Conservation (phyloP, 225 moss, liverwort and hornwort genomes). For the Ulota crispa region DNA sequence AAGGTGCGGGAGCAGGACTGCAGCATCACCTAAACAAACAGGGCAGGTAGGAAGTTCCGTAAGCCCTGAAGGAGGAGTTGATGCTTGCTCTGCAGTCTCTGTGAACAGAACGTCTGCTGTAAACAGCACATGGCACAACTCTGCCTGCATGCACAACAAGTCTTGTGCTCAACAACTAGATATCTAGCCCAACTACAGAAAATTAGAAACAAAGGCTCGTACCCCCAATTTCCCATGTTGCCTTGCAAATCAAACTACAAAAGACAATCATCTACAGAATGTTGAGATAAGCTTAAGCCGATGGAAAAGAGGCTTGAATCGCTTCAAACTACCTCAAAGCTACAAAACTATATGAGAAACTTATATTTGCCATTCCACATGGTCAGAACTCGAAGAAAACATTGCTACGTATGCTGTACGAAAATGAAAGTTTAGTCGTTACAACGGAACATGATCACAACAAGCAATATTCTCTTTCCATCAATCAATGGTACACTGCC, state of each 20-base stretch:
- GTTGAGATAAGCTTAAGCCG: not conserved
- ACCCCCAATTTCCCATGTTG: not conserved
- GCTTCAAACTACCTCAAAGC: not conserved
- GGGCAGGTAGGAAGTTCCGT: conserved; percentile 97
- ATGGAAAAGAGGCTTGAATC: not conserved
- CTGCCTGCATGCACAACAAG: conserved; percentile 57
- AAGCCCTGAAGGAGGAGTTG: conserved; percentile 77
- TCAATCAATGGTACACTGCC: not conserved
- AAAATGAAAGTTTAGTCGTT: not conserved
- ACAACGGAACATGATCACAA: not conserved
- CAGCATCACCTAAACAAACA: conserved; percentile 77
- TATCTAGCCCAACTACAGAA: not conserved
- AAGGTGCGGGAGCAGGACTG: not conserved
- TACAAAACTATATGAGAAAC: not conserved
- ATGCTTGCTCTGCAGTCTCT: conserved; percentile 88
- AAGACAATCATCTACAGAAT: not conserved
- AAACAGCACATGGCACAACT: conserved; percentile 93
- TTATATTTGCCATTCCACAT: not conserved
- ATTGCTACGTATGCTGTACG: not conserved
- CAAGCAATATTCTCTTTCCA: not conserved
- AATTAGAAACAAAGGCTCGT: not conserved
- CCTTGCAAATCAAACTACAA: not conserved
- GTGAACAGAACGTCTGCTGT: conserved; percentile 88
- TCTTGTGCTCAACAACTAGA: not conserved
- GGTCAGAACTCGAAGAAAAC: not conserved